Base-by-base conservation (phyloP, 352 stramenopile species). In the Phytophthora megakarya region DNA sequence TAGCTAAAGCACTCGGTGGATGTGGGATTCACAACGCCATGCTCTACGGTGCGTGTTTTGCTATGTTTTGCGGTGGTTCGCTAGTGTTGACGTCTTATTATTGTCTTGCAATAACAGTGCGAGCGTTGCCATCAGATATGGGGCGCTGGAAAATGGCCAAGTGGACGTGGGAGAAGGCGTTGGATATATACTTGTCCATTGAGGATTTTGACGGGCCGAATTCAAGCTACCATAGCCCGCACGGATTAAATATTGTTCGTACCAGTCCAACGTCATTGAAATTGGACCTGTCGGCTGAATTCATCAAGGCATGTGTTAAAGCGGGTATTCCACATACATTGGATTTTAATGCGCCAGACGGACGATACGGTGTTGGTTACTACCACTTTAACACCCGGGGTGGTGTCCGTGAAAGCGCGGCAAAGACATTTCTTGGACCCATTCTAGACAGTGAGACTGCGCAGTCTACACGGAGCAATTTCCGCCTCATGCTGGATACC, bases 1-100 rank as follows among this genome's bases (percentile, higher is more conserved):
- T 97, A 15, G 89, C 84, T 25, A 93, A 93, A 49, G 84, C 81
- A 12, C 64, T 97, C 16, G 91, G 91, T 13, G 90, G 90, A 30
- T 96, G 85, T 61, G 91, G 91, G 8, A 90, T 96, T 32, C 86
- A 96, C 61, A 97, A 97, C 48, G 91, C 91, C 18, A 97, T 97
- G 91, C 81, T 97, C 16, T 96, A 97, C 39, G 79, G 83, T 92
- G 28, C 43, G 55, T 58, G 12, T 12, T 16, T 22, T 30, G 10
- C 16, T 25, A 4, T n/a, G 25, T 32, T 16, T 61, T 38, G 8
- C 16, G 39, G 35, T 23, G 15, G 23, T 59, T 48, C 22, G 19
- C 6, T 10, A 23, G 12, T 3, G 13, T 44, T 44, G 12, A 26
- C 2, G 1, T 39, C 2, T 33, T 32, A 16, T 19, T 43, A 5